Conservation (phyloP, 2,329 filamentous ascomycete genomes). For the Sclerotinia borealis region DNA sequence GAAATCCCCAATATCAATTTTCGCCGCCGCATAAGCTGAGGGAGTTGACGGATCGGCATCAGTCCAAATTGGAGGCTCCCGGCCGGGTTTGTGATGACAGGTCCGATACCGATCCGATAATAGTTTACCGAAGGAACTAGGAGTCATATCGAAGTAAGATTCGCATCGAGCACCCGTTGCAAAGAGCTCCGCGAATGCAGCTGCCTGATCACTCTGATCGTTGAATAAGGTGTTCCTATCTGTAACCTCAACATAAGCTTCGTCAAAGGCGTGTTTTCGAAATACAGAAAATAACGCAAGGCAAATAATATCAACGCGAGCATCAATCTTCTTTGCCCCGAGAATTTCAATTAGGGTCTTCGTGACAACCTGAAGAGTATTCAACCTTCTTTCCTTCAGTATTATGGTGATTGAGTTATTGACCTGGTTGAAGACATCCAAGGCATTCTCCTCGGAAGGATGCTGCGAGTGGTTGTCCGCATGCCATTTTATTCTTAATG, state of each 20-base stretch:
- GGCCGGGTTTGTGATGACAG: constrained; percentile 33
- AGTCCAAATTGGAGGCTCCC: constrained; percentile 22
- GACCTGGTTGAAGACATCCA: constrained; percentile 36
- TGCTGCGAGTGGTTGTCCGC: constrained; percentile 34
- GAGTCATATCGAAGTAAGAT: constrained; percentile 52
- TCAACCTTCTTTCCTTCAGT: constrained; percentile 16
- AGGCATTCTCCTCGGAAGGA: constrained; percentile 32
- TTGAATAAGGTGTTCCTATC: constrained; percentile 57
- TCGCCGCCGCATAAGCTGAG: constrained; percentile 44
- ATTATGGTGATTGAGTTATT: constrained; percentile 23
- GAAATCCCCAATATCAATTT: constrained; percentile 44
- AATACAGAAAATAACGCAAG: constrained; percentile 52
- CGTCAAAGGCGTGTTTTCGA: constrained; percentile 51
- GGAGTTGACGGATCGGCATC: constrained; percentile 8
- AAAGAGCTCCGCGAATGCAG: constrained; percentile 57
- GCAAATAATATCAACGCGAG: constrained; percentile 48
- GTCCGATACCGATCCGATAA: constrained; percentile 40
- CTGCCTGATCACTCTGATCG: constrained; percentile 54
- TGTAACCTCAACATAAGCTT: constrained; percentile 57
- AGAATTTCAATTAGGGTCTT: constrained; percentile 1
- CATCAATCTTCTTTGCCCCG: constrained; percentile 33
- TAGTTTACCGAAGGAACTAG: constrained; percentile 40
- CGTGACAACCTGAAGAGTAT: constrained; percentile 1
- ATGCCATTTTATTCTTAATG: constrained; percentile 39
- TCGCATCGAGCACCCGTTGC: constrained; percentile 58